Conservation (phyloP, 2,329 filamentous ascomycete species). For the Claviceps sp. region DNA sequence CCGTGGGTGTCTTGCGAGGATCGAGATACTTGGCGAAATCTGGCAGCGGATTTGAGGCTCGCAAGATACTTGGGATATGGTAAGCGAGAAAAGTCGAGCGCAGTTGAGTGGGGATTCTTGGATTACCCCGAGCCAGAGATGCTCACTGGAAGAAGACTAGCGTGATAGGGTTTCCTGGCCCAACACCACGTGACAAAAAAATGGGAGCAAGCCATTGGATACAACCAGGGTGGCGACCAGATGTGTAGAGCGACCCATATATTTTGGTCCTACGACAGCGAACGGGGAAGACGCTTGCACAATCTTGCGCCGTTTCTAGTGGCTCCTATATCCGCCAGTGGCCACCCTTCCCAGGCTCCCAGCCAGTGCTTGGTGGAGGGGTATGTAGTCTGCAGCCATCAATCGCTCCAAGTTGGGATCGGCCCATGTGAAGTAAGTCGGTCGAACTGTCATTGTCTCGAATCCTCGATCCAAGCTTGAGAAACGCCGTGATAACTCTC, state of each 20-base stretch:
- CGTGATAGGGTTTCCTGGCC: slow-evolving; percentile 24
- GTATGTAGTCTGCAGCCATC: background rate
- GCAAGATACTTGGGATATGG: slow-evolving; percentile 33
- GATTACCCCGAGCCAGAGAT: slow-evolving; percentile 22
- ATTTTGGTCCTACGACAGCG: slow-evolving; percentile 8
- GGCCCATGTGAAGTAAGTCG: no score
- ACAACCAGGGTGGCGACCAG: background rate
- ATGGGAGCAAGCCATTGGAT: slow-evolving; percentile 9
- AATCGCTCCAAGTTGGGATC: background rate
- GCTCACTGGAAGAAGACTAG: slow-evolving; percentile 24
- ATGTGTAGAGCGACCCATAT: background rate
- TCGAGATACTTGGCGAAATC: slow-evolving; percentile 38
- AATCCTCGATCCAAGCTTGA: background rate
- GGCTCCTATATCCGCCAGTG: background rate
- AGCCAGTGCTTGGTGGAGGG: background rate
- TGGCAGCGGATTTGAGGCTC: slow-evolving; percentile 42
- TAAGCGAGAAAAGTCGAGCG: slow-evolving; percentile 37
- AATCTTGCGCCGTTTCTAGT: slow-evolving; percentile 1
- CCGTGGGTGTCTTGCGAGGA: slow-evolving; percentile 33
- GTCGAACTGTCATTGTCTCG: background rate
- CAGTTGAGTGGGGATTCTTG: slow-evolving; percentile 19
- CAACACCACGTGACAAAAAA: slow-evolving; percentile 23
- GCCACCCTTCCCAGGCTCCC: background rate
- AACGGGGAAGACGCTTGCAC: slow-evolving; percentile 5
- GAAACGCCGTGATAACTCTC: background rate